Base-by-base conservation (phyloP, 2,329 filamentous ascomycete genomes). In the Claviceps paspali region DNA sequence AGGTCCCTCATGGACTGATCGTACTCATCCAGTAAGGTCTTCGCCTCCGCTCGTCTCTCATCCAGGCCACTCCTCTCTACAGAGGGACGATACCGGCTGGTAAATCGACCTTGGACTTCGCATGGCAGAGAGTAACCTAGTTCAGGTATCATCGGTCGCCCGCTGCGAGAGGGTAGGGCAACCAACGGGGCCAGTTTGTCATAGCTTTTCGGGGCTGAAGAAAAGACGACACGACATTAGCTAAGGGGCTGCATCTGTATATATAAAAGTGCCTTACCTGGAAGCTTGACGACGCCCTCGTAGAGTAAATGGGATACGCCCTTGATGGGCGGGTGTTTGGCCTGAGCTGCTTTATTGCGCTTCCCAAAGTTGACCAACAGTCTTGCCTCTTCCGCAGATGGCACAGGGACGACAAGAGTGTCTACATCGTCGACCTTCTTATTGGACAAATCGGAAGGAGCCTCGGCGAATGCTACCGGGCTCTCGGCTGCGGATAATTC, bases 131-230 rank as follows among this genome's bases (percentile, higher is more conserved):
- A 49, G 33, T 57, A 58, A 4, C 56, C 57, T 22, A 62, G 39
- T 24, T 61, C 59, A 1, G 60, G 56, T 2, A 64, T 49, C 36
- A 64, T 54, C 3, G 52, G 45, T 29, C 55, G 59, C 7, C 59
- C 56, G 17, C 52, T 62, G 29, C 53, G 54, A 11, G 61, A 48
- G 6, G 62, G 59, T 15, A 61, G 42, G 6, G 62, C 61, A 12
- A 65, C 58, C 19, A 64, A 47, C 5, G 62, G 62, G 1, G 59
- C 52, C 26, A 65, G 49, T 41, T 64, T 64, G 32, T 65, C 62
- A 38, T 62, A 63, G 38, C 59, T 63, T 44, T 65, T 65, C 5
- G 61, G 60, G 1, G 55, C 57, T 43, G 22, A 6, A 19, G 12
- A n/a, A 26, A 19, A 14, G 34, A 11, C 21, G 10, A 21, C 17